Evolutionary conservation across 768 basidiomycete species (phyloP).

Genomic region (Trametes punicea): DNA sequence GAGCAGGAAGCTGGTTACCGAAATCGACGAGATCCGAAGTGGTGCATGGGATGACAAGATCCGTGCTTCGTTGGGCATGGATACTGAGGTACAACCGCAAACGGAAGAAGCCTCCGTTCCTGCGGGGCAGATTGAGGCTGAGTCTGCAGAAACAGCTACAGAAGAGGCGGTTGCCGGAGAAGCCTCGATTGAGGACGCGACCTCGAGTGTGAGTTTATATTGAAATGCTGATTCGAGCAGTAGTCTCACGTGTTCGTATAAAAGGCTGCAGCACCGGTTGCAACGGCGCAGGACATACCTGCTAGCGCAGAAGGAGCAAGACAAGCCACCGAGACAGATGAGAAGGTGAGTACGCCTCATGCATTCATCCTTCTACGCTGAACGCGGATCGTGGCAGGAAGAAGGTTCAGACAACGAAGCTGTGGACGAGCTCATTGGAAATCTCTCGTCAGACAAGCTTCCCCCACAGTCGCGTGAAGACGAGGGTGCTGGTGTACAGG

Average conservation of each 20-base stretch:
- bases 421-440: slow-evolving; percentile 13
- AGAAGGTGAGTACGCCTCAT: neutral
- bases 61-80: slow-evolving; percentile 17
- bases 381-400: neutral
- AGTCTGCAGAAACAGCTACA: neutral
- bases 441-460: slow-evolving; percentile 10
- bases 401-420: slow-evolving; percentile 19
- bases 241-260: too few relatives aligned
- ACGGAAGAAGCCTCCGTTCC: neutral
- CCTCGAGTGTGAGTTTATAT: neutral
- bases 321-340: neutral
- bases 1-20: slow-evolving; percentile 61
- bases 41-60: slow-evolving; percentile 63
- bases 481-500: neutral
- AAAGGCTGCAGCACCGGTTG: too few relatives aligned
- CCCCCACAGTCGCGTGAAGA: neutral
- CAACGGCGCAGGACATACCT: too few relatives aligned
- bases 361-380: neutral
- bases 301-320: neutral
- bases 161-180: neutral
- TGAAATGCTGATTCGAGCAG: too few relatives aligned
- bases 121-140: neutral
- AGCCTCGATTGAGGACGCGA: neutral
- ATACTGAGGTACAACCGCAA: neutral
- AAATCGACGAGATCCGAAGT: slow-evolving; percentile 73